Evolutionary conservation across 345 rosid species (phyloP), one percentile per base, ranked within the genome.

Genomic region (Excoecaria agallocha): DNA sequence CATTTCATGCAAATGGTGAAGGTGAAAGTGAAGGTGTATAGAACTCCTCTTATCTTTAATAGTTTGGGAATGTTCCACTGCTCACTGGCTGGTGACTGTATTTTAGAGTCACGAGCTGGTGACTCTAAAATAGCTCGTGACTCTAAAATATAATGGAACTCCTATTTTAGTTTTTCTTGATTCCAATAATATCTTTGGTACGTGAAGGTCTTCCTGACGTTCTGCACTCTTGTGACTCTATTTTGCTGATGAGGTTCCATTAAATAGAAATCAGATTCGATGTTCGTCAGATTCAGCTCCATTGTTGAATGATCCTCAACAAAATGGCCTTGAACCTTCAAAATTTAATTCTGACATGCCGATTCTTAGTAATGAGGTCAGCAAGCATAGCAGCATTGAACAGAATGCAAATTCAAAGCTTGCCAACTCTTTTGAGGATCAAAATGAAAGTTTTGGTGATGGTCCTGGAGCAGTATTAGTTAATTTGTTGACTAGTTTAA

Each of bases 391-490:
- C 68, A 77, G 76, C 63, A 69, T 58, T 73, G 90, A 90, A 76
- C 78, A 3, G 67, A 82, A 83, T 75, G 30, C 68, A 69, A 77
- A 76, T 78, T 65, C 38, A 45, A 85, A 74, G 37, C 86, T 71
- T 83, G 56, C 68, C 46, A 79, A 84, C 66, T 78, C 57, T 48
- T 80, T 58, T 65, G 89, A 74, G 39, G 79, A 80, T 79, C 81
- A 82, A 73, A 82, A 83, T 82, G 92, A 82, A 59, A 82, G 68
- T 84, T 79, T 85, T 45, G 73, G 50, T 77, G 96, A 93, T 82
- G 90, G 98, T 50, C 97, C 98, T 74, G 96, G 94, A 77, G 96
- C 96, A 71, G 94, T 93, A 62, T 37, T 95, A 69, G 98, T 95
- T 72, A 93, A 95, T 82, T 83, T 93, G 68, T 81, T 95, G 86